Evolutionary conservation across 2,329 filamentous ascomycete genomes (phyloP).

Genomic region (Periconia macrospinosa): DNA sequence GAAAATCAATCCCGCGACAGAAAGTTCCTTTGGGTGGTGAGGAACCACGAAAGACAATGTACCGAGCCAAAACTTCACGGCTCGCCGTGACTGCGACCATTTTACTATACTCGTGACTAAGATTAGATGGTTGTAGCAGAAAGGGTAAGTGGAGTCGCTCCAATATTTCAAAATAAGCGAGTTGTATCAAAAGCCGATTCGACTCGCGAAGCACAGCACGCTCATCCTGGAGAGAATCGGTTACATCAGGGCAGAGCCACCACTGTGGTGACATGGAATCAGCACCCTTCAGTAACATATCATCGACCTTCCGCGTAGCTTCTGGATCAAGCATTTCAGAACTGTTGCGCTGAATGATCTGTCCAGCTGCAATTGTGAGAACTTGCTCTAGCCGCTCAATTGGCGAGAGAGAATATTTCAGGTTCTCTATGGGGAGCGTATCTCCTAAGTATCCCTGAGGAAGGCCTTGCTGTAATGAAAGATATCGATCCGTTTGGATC

Average conservation of each 20-base stretch:
- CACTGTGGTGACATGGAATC: constrained; percentile 20
- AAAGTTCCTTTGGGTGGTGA: constrained; percentile 1
- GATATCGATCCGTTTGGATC: constrained; percentile 41
- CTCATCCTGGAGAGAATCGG: neutral
- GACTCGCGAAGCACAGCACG: constrained; percentile 8
- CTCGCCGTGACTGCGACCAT: constrained; percentile 5
- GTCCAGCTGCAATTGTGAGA: constrained; percentile 34
- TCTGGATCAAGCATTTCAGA: constrained; percentile 26
- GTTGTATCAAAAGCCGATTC: constrained; percentile 13
- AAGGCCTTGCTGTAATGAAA: constrained; percentile 47
- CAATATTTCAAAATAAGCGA: constrained; percentile 16
- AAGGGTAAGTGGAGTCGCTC: constrained; percentile 18
- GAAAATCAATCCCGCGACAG: constrained; percentile 12
- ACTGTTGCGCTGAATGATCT: constrained; percentile 46
- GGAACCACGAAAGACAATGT: constrained; percentile 4
- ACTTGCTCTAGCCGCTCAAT: constrained; percentile 36
- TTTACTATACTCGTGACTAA: constrained; percentile 28
- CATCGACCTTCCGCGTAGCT: constrained; percentile 27
- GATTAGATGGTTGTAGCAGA: constrained; percentile 10
- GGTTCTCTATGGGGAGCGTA: constrained; percentile 13
- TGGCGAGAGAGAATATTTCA: constrained; percentile 18
- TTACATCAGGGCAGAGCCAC: constrained; percentile 21
- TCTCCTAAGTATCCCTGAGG: constrained; percentile 32
- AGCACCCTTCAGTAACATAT: constrained; percentile 14
- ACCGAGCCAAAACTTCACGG: constrained; percentile 10